Percentiles rank a stretch among this genome's conserved stretches.
Evolutionary conservation across 352 stramenopile genomes (phyloP).

Genomic region (Blastocystis sp.): DNA sequence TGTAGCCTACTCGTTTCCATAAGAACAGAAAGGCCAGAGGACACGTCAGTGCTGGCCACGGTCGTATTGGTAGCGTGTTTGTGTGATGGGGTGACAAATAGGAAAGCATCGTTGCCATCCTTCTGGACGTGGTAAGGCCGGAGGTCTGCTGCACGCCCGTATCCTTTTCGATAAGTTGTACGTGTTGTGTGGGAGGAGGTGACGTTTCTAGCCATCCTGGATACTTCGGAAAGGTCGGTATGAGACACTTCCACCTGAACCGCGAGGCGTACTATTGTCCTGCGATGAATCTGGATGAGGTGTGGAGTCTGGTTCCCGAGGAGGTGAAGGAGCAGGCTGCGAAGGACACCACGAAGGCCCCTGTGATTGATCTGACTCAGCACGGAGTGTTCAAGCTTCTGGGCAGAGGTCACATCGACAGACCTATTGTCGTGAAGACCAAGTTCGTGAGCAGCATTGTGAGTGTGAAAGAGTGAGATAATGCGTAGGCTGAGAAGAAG

Average conservation of each 20-base stretch:
- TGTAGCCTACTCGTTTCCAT: constrained; percentile 67
- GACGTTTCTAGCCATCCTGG: constrained; percentile 68
- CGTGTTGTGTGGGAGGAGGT: background rate
- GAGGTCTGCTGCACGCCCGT: constrained; percentile 98
- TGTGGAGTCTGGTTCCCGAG: constrained; percentile 93
- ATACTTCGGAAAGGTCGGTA: constrained; percentile 99
- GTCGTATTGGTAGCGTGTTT: constrained; percentile 62
- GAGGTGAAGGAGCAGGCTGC: constrained; percentile 86
- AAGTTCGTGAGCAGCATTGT: constrained; percentile 38
- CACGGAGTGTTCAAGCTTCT: constrained; percentile 41
- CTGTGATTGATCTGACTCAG: constrained; percentile 93
- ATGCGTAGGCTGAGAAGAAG: constrained; percentile 90
- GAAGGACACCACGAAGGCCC: constrained; percentile 84
- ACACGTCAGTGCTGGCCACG: constrained; percentile 94
- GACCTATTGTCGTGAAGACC: constrained; percentile 37
- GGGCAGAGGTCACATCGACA: constrained; percentile 13
- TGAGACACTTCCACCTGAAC: constrained; percentile 96
- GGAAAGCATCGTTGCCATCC: constrained; percentile 73
- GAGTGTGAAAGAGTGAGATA: background rate
- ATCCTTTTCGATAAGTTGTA: constrained; percentile 99
- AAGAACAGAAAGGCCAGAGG: constrained; percentile 99
- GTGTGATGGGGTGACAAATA: background rate
- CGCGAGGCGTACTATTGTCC: constrained; percentile 88
- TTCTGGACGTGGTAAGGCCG: constrained; percentile 98
- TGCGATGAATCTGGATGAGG: constrained; percentile 95